Percentiles rank a stretch among this genome's conserved stretches.
Evolutionary conservation across 768 basidiomycete genomes (phyloP).

Genomic region (Kwoniella heveanensis): DNA sequence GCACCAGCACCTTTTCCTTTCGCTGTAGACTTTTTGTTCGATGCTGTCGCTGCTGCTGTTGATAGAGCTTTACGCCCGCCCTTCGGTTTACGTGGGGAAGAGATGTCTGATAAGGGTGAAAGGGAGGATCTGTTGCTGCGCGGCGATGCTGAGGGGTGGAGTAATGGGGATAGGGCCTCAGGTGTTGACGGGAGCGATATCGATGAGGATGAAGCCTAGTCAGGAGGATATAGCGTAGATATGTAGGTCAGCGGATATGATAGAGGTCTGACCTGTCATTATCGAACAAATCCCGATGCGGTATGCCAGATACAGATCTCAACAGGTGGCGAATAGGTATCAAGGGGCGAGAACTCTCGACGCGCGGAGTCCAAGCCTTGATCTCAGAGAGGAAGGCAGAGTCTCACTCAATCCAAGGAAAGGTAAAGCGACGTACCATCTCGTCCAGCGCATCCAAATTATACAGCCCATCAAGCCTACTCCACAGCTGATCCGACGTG

Average conservation of each 20-base stretch:
- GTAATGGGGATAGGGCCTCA: constrained; percentile 22
- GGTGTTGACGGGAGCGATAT: constrained; percentile 34
- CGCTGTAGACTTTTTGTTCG: background rate
- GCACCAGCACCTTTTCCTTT: background rate
- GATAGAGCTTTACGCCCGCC: background rate
- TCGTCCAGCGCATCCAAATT: constrained; percentile 44
- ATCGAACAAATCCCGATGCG: too few species aligned
- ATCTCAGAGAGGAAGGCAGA: too few species aligned
- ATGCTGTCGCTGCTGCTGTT: background rate
- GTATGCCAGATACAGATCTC: too few species aligned
- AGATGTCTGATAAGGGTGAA: constrained; percentile 24
- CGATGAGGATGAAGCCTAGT: constrained; percentile 16
- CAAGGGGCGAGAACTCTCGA: too few species aligned
- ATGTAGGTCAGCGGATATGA: too few species aligned
- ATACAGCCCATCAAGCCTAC: constrained; percentile 39
- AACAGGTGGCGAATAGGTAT: too few species aligned
- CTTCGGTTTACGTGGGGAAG: constrained; percentile 19
- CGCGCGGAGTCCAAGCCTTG: too few species aligned
- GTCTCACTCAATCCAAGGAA: too few species aligned
- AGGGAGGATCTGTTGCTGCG: constrained; percentile 9
- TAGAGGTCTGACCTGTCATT: too few species aligned
- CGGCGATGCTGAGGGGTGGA: constrained; percentile 4
- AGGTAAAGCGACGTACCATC: constrained; percentile 30
- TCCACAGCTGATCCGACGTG: constrained; percentile 40
- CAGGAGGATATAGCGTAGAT: background rate